Base-by-base conservation (phyloP, 352 stramenopile genomes). In the Phytophthora cryptogea region DNA sequence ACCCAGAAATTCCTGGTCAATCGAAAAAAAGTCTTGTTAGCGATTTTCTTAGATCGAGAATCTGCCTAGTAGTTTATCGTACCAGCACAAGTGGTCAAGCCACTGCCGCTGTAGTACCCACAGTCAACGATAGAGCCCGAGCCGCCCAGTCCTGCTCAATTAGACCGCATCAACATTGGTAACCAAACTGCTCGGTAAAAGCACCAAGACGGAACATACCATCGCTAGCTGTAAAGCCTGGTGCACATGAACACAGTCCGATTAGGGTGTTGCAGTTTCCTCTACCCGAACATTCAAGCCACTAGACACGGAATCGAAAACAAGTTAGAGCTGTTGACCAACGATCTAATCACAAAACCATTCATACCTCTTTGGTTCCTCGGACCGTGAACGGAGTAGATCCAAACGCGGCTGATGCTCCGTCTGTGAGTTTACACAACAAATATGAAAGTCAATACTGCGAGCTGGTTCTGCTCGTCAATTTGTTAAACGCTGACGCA, bases 341-440 rank as follows among this genome's bases (percentile, higher is more conserved):
- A 39, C 11, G 4, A 16, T n/a, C 14, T 39, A 36, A 28, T 14
- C 28, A 40, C 31, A 42, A 8, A 42, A 3, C 35, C 20, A 11
- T 5, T 53, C 43, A 36, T 37, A 88, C 82, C 78, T 89, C 78
- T 72, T 88, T 90, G 5, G 73, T 88, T 31, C 78, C 80, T n/a
- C 45, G 55, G 20, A 64, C 54, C 10, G 83, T 92, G 3, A 54
- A 23, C 28, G 51, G 48, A 20, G 31, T 46, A 8, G 59, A 46
- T 20, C 82, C 80, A 48, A 79, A 83, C 13, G 45, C 13, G 1
- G 74, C 74, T 28, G 37, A n/a, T 5, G 41, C 27, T 43, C 78
- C 81, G 39, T 71, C 80, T 74, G 33, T 13, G 30, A 51, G 17
- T 30, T 17, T n/a, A 53, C n/a, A 40, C 28, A 39, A 30, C 16